Evolutionary conservation across 2,329 filamentous ascomycete species (phyloP), one percentile per base, ranked within the genome.

Genomic region (Colletotrichum trifolii): DNA sequence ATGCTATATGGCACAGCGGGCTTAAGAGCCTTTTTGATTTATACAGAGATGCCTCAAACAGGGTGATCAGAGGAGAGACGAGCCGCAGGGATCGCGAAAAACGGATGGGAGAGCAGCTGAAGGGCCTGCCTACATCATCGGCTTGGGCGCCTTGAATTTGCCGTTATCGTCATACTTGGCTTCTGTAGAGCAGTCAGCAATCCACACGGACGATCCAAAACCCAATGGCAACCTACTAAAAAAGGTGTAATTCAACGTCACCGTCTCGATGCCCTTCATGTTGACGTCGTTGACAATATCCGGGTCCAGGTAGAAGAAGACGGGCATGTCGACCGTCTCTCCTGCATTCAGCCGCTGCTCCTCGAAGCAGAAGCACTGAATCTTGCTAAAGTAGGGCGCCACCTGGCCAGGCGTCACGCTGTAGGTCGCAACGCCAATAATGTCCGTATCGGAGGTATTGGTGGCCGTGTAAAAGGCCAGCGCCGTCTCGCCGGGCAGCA

Each of bases 301-400:
- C 1, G 96, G 96, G 74, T 99, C 96, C 69, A 99, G 91, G 78
- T 98, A 99, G 81, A 99, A 99, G 79, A 99, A 99, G 0, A 99
- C 96, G 0, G 96, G 96, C 96, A 99, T 99, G 77, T 99, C 96
- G 58, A 99, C 96, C 48, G 94, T 96, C 84, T 99, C 96, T 48
- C 95, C 94, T 6, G 94, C 94, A 75, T 96, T 95, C 69, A 99
- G 79, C 67, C 96, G 86, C 84, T 99, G 96, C 79, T 94, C 95
- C 81, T 99, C 96, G 73, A 99, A 99, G 79, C 96, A 99, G 79
- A 99, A 99, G 75, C 96, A 99, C 79, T 99, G 96, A 49, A 99
- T 99, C 86, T 99, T 99, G 87, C 92, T 96, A 76, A 99, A 99
- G 78, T 99, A 99, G 1, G 93, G 94, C 47, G 96, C 95, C 48